phyloP scores from a whole-genome alignment of 495 filamentous ascomycete species.

The Neurospora cerealis region DNA sequence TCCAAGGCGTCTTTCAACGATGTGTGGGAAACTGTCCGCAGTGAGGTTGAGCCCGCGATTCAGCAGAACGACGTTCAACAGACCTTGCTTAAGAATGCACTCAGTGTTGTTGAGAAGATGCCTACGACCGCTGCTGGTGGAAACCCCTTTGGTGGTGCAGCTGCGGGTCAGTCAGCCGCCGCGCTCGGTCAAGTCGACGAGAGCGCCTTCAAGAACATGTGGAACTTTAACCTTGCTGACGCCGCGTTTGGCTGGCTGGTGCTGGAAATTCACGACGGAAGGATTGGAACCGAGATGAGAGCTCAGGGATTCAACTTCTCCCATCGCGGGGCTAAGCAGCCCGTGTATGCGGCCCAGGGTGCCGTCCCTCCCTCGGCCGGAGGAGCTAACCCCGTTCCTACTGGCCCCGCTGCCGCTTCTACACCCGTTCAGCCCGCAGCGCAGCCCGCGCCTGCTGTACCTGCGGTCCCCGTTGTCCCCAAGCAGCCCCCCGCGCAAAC shows the following conservation, averaged over 20 bases:
- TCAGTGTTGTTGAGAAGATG: slow-evolving; percentile 93
- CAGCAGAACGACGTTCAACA: slow-evolving; percentile 87
- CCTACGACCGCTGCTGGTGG: slow-evolving; percentile 86
- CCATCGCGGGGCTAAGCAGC: slow-evolving; percentile 63
- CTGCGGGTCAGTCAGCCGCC: slow-evolving; percentile 49
- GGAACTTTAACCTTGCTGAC: slow-evolving; percentile 99
- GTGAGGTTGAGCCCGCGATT: slow-evolving; percentile 89
- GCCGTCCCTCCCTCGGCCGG: slow-evolving; percentile 23
- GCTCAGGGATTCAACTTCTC: slow-evolving; percentile 99
- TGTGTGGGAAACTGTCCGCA: slow-evolving; percentile 98
- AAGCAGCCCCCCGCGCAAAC: slow-evolving; percentile 24
- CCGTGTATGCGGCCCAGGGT: slow-evolving; percentile 24
- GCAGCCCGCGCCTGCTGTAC: slow-evolving; percentile 19
- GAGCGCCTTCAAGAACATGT: slow-evolving; percentile 99
- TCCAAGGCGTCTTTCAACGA: slow-evolving; percentile 98
- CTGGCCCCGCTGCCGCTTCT: slow-evolving; percentile 25
- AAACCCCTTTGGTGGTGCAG: slow-evolving; percentile 87
- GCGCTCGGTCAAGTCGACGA: slow-evolving; percentile 86
- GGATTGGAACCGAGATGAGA: slow-evolving; percentile 96
- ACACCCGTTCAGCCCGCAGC: slow-evolving; percentile 5
- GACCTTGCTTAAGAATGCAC: slow-evolving; percentile 76
- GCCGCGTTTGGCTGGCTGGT: slow-evolving; percentile 95
- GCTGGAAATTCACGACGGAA: slow-evolving; percentile 82
- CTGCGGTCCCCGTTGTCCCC: slow-evolving; percentile 7
- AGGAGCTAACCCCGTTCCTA: slow-evolving; percentile 18